These are phyloP conservation scores for Exobasidium cylindrosporum DNA, from an alignment of 1,284 basidiomycete species.

Conservation along the genomic window DNA sequence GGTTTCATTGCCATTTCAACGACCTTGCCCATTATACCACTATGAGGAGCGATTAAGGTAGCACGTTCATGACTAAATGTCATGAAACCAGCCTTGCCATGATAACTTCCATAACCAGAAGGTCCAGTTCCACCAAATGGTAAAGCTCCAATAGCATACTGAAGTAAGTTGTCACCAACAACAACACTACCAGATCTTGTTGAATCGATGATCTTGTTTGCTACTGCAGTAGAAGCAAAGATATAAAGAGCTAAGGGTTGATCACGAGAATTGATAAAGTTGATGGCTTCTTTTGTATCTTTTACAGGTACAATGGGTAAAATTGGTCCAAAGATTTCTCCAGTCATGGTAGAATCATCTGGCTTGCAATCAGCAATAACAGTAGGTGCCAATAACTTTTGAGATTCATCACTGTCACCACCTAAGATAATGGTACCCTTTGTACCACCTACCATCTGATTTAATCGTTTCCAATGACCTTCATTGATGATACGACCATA, in stretches of 20 bases:
- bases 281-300: slow-evolving; percentile 40
- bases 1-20: slow-evolving; percentile 52
- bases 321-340: slow-evolving; percentile 73
- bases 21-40: slow-evolving; percentile 46
- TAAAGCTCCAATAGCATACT: slow-evolving; percentile 62
- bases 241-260: slow-evolving; percentile 75
- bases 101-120: slow-evolving; percentile 59
- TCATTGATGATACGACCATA: slow-evolving; percentile 62
- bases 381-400: slow-evolving; percentile 62
- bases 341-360: slow-evolving; percentile 64
- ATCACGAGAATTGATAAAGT: slow-evolving; percentile 60
- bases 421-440: slow-evolving; percentile 71
- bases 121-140: slow-evolving; percentile 61
- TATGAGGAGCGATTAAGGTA: slow-evolving; percentile 58
- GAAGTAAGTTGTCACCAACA: slow-evolving; percentile 33
- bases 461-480: slow-evolving; percentile 66
- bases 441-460: slow-evolving; percentile 65
- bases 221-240: slow-evolving; percentile 65
- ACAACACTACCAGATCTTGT: slow-evolving; percentile 41
- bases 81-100: slow-evolving; percentile 60
- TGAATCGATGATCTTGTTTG: slow-evolving; percentile 60
- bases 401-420: slow-evolving; percentile 65
- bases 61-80: slow-evolving; percentile 60
- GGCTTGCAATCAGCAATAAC: slow-evolving; percentile 65
- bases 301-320: slow-evolving; percentile 74